These are phyloP conservation scores for Kodamaea kaohsiungensis DNA, from an alignment of 805 yeast genomes.

Conservation along the genomic window DNA sequence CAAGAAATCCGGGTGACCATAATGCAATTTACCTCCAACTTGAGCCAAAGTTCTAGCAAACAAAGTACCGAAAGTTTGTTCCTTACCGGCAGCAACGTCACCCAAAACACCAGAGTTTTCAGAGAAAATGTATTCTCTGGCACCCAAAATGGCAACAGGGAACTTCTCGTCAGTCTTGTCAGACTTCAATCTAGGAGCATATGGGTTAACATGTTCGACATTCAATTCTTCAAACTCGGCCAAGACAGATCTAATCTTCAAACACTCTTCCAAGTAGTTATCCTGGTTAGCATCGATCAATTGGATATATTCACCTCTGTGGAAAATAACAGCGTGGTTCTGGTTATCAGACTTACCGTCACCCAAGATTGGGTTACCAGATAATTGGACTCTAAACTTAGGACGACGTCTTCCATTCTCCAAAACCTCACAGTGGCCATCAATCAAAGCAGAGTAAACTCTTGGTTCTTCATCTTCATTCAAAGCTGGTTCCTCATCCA, in stretches of 20 bases:
- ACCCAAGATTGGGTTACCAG: slow-evolving; percentile 85
- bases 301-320: slow-evolving; percentile 84
- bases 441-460: slow-evolving; percentile 75
- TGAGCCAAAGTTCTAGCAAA: slow-evolving; percentile 83
- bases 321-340: slow-evolving; percentile 75
- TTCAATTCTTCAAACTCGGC: slow-evolving; percentile 82
- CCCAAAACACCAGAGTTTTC: slow-evolving; percentile 84
- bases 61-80: slow-evolving; percentile 84
- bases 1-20: slow-evolving; percentile 87
- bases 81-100: slow-evolving; percentile 90
- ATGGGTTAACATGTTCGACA: slow-evolving; percentile 78
- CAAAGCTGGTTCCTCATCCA: slow-evolving; percentile 87
- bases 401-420: slow-evolving; percentile 66
- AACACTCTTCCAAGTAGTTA: slow-evolving; percentile 81
- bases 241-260: slow-evolving; percentile 76
- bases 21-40: slow-evolving; percentile 83
- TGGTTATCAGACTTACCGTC: slow-evolving; percentile 90
- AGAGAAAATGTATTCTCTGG: slow-evolving; percentile 84
- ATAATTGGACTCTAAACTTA: slow-evolving; percentile 70
- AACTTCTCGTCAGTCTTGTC: slow-evolving; percentile 47
- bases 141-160: slow-evolving; percentile 86
- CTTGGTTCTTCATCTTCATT: slow-evolving; percentile 69
- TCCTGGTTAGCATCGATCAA: slow-evolving; percentile 87
- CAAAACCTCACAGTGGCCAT: slow-evolving; percentile 73
- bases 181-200: slow-evolving; percentile 69